Base-by-base conservation (phyloP, 1,284 basidiomycete species). In the Ganoderma lingzhi region DNA sequence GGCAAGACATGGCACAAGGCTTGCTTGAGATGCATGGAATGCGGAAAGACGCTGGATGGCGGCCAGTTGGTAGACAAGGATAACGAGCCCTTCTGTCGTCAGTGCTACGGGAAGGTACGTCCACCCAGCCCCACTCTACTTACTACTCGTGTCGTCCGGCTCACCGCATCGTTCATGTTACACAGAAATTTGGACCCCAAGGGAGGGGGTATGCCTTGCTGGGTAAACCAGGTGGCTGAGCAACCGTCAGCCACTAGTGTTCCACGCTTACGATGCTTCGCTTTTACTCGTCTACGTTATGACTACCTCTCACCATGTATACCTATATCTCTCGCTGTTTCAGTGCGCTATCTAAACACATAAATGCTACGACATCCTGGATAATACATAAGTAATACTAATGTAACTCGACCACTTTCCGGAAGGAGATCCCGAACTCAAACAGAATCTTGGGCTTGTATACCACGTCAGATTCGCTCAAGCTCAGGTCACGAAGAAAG, bases 1-100 rank as follows among this genome's bases (percentile, higher is more conserved):
- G 90, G 91, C 19, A 90, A 92, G 82, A 91, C 89, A 44, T 94
- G 84, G 78, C 93, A 94, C 73, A 93, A 92, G 77, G 82, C 80
- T n/a, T 94, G 93, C 76, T 78, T 94, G 71, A 83, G 92, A 28
- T 94, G 93, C 76, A 84, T 84, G 5, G 89, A 89, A 72, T 94
- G 93, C 74, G 86, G 83, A 68, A 88, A 89, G 0, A 75, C 82
- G 6, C 81, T 94, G 30, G 92, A 93, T 75, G 91, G 92, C 45
- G 88, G 83, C 55, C 86, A 87, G 39, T 78, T 94, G 69, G 87
- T 90, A 32, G 93, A 94, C 78, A 90, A 91, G 76, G 92, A 93
- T 55, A 91, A 89, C 0, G 84, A 87, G 23, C 90, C 92, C 32
- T 83, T 88, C 56, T 94, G 93, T 73, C 83, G 86, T 66, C 83